Evolutionary conservation across 2,329 filamentous ascomycete species (phyloP), one percentile per base, ranked within the genome.

Genomic region (Venturia oleaginea): DNA sequence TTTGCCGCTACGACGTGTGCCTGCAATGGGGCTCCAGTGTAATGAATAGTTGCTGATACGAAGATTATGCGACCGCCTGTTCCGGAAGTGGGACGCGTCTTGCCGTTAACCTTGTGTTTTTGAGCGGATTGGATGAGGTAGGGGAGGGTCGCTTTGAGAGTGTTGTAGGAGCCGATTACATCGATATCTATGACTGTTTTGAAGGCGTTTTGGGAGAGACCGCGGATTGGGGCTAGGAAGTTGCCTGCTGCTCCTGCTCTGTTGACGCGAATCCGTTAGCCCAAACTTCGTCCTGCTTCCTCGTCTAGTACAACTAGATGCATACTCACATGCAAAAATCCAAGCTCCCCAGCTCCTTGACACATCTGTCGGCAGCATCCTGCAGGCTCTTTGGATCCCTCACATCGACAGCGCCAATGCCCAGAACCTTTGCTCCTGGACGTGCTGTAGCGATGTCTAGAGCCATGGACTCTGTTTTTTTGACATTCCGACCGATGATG

Each of bases 131-230:
- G 82, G 15, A 91, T 77, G 3, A 99, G 84, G 71, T 96, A 83
- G 0, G 91, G 91, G 40, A 97, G 79, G 0, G 91, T 94, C 3
- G 93, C 92, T 78, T 97, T 97, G 72, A 96, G 82, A 2, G 92
- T 96, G 79, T 97, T 96, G 79, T 90, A 99, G 19, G 90, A 95
- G 38, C 94, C 94, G 42, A 97, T 76, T 2, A 96, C 88, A 74
- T 97, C 94, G 72, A 99, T 99, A 67, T 97, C 94, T 71, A 97
- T 93, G 68, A 99, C 94, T 0, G 90, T 83, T 76, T 92, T 95
- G 85, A 99, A 96, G 3, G 91, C 94, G 73, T 97, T 97, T 65
- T 89, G 78, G 48, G 86, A 91, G 61, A 97, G 84, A 67, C 88
- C 88, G 48, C 88, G 84, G 66, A 97, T 88, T 4, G 93, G 89